Evolutionary conservation across 139 green algal genomes (phyloP).

Genomic region (Penium margaritaceum): DNA sequence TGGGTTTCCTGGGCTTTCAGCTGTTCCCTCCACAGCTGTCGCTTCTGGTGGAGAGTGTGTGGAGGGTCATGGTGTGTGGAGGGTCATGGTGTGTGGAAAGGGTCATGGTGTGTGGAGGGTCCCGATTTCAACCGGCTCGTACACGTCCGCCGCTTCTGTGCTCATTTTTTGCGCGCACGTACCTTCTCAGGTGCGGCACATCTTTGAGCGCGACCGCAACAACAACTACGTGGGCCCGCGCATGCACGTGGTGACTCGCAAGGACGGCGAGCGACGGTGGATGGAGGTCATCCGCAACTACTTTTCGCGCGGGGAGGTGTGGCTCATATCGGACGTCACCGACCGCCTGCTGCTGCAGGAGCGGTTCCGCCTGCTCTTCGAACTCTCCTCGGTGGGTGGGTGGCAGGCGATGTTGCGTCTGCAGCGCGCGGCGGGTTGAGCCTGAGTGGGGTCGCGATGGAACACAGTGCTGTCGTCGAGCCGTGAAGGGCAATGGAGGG

Average conservation of each 20-base stretch:
- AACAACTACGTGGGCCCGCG: not conserved
- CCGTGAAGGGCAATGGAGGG: not conserved
- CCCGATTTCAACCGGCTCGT: too few relatives aligned
- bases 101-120: too few relatives aligned
- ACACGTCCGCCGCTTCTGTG: not conserved
- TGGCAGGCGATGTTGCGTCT: too few relatives aligned
- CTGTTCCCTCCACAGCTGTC: too few relatives aligned
- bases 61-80: too few relatives aligned
- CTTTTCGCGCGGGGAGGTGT: conserved; percentile 22
- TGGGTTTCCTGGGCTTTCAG: too few relatives aligned
- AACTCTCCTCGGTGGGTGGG: conserved; percentile 30
- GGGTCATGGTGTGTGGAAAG: too few relatives aligned
- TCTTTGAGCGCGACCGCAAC: not conserved
- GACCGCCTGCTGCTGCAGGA: conserved; percentile 8
- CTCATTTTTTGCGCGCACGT: not conserved
- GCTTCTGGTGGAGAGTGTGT: too few relatives aligned
- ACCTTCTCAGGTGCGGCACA: not conserved
- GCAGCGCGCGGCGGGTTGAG: too few relatives aligned
- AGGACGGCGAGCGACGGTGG: conserved; percentile 21
- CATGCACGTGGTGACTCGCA: conserved; percentile 9
- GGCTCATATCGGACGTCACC: conserved; percentile 26
- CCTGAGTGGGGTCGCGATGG: too few relatives aligned
- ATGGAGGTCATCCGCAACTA: conserved; percentile 10
- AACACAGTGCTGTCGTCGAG: too few relatives aligned
- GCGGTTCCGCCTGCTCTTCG: conserved; percentile 27